A percentile compares a stretch with the other conserved stretches of the same genome.
Evolutionary conservation across 2,329 filamentous ascomycete species (phyloP).

Genomic region (Ophiognomonia clavigignenti-juglandacearum): DNA sequence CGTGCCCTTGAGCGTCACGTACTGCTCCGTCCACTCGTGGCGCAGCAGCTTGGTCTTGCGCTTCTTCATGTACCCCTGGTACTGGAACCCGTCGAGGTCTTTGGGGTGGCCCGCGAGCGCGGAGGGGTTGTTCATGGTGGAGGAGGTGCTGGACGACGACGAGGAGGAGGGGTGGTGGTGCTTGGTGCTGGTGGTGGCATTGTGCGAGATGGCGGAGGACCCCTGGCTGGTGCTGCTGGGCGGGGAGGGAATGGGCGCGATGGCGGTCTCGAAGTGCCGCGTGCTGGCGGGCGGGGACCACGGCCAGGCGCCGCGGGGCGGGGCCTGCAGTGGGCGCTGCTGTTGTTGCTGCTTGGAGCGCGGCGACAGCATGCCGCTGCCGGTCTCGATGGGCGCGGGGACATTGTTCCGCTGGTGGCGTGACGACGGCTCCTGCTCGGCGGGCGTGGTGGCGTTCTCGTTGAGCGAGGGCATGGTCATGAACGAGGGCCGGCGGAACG

Average conservation of each 20-base stretch:
- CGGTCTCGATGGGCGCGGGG: slow-evolving; percentile 30
- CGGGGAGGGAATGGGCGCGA: slow-evolving; percentile 29
- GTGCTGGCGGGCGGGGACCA: slow-evolving; percentile 44
- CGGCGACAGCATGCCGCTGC: slow-evolving; percentile 31
- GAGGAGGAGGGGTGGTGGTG: slow-evolving; percentile 19
- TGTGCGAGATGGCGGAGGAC: too few relatives aligned
- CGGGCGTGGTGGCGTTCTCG: slow-evolving; percentile 52
- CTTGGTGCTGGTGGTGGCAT: slow-evolving; percentile 11
- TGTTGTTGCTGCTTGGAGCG: slow-evolving; percentile 30
- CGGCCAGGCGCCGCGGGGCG: slow-evolving; percentile 50
- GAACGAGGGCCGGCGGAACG: slow-evolving; percentile 62
- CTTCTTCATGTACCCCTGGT: slow-evolving; percentile 91
- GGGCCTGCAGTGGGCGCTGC: slow-evolving; percentile 42
- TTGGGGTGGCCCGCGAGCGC: slow-evolving; percentile 20
- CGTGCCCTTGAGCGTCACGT: slow-evolving; percentile 78
- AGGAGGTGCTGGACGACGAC: slow-evolving; percentile 21
- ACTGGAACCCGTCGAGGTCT: slow-evolving; percentile 52
- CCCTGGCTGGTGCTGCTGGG: slow-evolving; percentile 1
- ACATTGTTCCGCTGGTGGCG: slow-evolving; percentile 28
- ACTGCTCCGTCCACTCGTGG: slow-evolving; percentile 90
- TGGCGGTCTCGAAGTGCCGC: slow-evolving; percentile 38
- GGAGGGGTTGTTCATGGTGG: slow-evolving; percentile 23
- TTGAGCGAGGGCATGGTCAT: slow-evolving; percentile 63
- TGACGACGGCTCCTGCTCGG: slow-evolving; percentile 27
- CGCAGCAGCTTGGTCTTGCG: slow-evolving; percentile 83